These are phyloP conservation scores for Colletotrichum scovillei DNA, from an alignment of 2,329 filamentous ascomycete genomes.

Conservation along the genomic window DNA sequence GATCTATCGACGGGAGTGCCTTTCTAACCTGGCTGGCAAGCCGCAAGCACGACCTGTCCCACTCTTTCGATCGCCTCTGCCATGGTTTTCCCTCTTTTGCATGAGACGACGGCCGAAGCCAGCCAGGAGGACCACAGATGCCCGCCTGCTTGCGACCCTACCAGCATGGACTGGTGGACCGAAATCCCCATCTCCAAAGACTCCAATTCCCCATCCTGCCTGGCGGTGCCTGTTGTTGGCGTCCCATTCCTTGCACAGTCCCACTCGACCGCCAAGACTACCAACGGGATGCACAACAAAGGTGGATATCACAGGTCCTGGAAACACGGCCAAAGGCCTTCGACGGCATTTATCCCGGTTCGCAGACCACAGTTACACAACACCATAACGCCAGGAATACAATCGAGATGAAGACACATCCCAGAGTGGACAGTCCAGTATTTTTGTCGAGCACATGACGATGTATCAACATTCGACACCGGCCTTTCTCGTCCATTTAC, in stretches of 20 bases:
- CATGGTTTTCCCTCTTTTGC: conserved; percentile 10
- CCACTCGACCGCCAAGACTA: conserved; percentile 20
- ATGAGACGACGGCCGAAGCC: conserved; percentile 10
- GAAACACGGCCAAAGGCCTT: neutral
- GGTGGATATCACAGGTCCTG: neutral
- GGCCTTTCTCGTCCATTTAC: neutral
- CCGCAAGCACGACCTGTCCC: neutral
- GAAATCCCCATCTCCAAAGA: neutral
- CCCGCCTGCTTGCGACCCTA: conserved; percentile 19
- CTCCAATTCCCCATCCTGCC: conserved; percentile 14
- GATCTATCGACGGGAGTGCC: neutral
- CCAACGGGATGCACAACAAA: neutral
- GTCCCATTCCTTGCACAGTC: conserved; percentile 5
- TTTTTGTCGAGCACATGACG: neutral
- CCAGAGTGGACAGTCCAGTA: neutral
- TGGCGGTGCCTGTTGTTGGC: conserved; percentile 11
- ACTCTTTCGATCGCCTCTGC: conserved; percentile 6
- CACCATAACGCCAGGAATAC: neutral
- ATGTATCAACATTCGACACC: neutral
- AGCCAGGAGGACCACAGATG: conserved; percentile 5
- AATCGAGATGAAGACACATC: conserved; percentile 1
- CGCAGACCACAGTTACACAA: neutral
- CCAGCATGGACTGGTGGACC: conserved; percentile 9
- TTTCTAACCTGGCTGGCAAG: neutral
- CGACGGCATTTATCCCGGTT: neutral